A percentile compares a stretch with the other conserved stretches of the same genome.
phyloP scores from a whole-genome alignment of 148 eudicot genomes.

The Spergularia bocconei region DNA sequence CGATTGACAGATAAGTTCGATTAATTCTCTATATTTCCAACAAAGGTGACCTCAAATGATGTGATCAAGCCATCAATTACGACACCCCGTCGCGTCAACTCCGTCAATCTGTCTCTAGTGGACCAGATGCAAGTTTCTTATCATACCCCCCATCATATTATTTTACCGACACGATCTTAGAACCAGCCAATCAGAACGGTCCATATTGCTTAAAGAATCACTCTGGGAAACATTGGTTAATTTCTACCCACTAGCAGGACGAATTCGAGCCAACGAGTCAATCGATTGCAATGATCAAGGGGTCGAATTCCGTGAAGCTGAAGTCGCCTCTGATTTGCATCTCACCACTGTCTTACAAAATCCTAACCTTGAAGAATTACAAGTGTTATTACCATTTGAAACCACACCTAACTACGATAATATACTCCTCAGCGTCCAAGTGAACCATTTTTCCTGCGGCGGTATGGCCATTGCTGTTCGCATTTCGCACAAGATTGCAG shows the following conservation, averaged over 20 bases:
- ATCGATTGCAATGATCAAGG: conserved; percentile 34
- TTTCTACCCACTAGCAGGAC: conserved; percentile 40
- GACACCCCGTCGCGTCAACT: not conserved
- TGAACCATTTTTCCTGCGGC: conserved; percentile 30
- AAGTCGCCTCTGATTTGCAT: not conserved
- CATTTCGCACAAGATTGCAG: conserved; percentile 31
- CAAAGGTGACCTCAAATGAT: not conserved
- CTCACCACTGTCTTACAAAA: not conserved
- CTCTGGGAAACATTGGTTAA: conserved; percentile 24
- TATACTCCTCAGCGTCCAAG: conserved; percentile 14
- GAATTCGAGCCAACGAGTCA: conserved; percentile 3
- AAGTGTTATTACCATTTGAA: conserved; percentile 4
- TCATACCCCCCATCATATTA: conserved; percentile 22
- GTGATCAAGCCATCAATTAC: not conserved
- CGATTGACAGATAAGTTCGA: no score
- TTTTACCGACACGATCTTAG: conserved; percentile 17
- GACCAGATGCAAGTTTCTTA: not conserved
- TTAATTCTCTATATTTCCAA: no score
- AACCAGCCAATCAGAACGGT: not conserved
- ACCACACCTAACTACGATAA: not conserved
- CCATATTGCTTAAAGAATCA: conserved; percentile 20
- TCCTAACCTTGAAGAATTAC: not conserved
- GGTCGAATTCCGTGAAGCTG: conserved; percentile 24
- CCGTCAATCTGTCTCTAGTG: not conserved
- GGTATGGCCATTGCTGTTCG: conserved; percentile 24